A percentile compares a stretch with the other conserved stretches of the same genome.
Conservation (phyloP, 2,329 filamentous ascomycete genomes). For the Penicillium brasilianum region DNA sequence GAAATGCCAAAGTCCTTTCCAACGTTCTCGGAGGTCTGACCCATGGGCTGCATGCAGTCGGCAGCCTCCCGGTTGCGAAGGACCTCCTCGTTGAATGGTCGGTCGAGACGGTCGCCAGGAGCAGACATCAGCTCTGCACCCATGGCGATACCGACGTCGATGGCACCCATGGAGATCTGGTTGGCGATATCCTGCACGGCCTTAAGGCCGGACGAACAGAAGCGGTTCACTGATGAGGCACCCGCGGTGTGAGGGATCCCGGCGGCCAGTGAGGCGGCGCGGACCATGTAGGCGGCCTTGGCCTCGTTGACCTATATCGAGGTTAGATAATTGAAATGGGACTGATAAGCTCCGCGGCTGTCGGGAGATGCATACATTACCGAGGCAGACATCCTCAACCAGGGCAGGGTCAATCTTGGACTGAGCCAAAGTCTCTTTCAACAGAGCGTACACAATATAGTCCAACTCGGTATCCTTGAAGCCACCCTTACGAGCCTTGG, state of each 20-base stretch:
- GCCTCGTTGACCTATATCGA: conserved; percentile 70
- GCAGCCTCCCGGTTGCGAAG: conserved; percentile 74
- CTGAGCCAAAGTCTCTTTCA: conserved; percentile 75
- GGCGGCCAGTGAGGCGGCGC: conserved; percentile 84
- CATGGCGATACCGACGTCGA: conserved; percentile 84
- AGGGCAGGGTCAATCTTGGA: conserved; percentile 78
- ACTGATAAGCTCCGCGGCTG: not conserved
- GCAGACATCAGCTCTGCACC: conserved; percentile 88
- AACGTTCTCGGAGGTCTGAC: conserved; percentile 96
- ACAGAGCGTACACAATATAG: conserved; percentile 79
- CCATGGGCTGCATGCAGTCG: conserved; percentile 96
- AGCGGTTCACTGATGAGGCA: conserved; percentile 85
- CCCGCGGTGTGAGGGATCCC: conserved; percentile 90
- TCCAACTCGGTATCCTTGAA: conserved; percentile 95
- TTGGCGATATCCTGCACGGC: conserved; percentile 94
- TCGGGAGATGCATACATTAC: conserved; percentile 69
- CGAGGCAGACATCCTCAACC: conserved; percentile 88
- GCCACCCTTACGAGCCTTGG: conserved; percentile 87
- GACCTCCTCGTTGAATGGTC: conserved; percentile 79
- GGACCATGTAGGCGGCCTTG: conserved; percentile 88
- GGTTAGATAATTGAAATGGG: conserved; percentile 5
- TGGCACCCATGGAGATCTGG: conserved; percentile 77
- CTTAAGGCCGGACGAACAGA: conserved; percentile 96
- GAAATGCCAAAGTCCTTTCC: conserved; percentile 85
- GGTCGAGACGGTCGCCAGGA: conserved; percentile 70